Conservation (phyloP, 2,329 filamentous ascomycete species). For the Colletotrichum sp. region DNA sequence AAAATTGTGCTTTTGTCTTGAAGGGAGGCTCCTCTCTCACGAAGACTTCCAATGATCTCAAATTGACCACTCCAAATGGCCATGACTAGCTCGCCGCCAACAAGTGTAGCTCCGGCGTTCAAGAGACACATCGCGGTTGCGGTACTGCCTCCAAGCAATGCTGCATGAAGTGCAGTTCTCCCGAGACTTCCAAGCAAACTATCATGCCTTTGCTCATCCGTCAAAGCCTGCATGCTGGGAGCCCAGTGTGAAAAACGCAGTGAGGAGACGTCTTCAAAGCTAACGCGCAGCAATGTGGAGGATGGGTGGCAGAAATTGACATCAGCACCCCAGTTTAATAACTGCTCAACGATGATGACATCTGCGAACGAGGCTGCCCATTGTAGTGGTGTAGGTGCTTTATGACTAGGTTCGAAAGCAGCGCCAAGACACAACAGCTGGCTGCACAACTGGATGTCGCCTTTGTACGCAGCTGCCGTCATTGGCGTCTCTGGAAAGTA, state of each 20-base stretch:
- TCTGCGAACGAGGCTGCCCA: background rate
- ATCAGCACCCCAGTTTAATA: background rate
- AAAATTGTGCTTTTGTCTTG: background rate
- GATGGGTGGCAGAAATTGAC: background rate
- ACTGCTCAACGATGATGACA: accelerated
- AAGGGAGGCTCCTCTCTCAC: background rate
- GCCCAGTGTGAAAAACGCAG: background rate
- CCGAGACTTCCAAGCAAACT: background rate
- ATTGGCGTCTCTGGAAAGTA: background rate
- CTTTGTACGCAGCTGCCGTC: background rate
- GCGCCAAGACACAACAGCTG: background rate
- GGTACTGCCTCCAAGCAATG: background rate
- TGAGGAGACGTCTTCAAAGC: background rate
- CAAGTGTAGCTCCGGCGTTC: background rate
- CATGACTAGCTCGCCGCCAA: background rate
- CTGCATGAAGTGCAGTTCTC: background rate
- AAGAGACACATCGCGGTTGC: accelerated
- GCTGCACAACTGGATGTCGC: accelerated
- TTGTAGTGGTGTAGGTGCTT: background rate
- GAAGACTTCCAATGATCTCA: background rate
- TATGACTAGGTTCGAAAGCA: accelerated
- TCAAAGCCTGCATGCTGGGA: accelerated
- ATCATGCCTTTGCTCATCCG: accelerated
- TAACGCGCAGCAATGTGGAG: accelerated
- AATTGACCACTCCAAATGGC: background rate